Conservation (phyloP, 345 rosid genomes). For the Acer negundo region DNA sequence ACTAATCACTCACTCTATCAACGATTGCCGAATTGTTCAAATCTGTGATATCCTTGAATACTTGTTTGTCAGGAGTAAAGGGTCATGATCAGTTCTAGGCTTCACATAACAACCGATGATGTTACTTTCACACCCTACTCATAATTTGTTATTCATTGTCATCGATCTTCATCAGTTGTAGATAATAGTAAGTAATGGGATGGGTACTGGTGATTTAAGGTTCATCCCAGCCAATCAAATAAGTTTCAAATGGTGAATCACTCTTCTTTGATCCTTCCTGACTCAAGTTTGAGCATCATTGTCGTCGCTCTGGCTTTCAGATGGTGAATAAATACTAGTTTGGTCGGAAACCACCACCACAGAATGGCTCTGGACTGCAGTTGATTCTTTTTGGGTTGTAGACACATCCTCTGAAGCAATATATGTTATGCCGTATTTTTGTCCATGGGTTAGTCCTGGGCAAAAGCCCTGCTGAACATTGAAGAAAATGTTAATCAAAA, state of each 20-base stretch:
- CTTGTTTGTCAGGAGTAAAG: neutral
- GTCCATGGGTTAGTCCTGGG: constrained; percentile 79
- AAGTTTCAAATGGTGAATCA: constrained; percentile 15
- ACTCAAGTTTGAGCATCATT: constrained; percentile 16
- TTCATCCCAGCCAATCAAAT: constrained; percentile 15
- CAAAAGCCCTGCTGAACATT: constrained; percentile 69
- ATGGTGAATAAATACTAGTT: constrained; percentile 15
- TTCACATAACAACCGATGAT: neutral
- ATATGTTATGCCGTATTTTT: constrained; percentile 75
- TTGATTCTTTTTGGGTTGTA: constrained; percentile 29
- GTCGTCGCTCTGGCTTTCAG: constrained; percentile 13
- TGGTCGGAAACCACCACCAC: constrained; percentile 38
- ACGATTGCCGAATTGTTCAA: constrained; percentile 25
- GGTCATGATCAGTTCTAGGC: constrained; percentile 3
- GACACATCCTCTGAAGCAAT: constrained; percentile 36
- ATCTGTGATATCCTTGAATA: neutral
- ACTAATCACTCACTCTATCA: constrained; percentile 23
- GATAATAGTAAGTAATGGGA: neutral
- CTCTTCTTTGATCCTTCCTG: constrained; percentile 14
- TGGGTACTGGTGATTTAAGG: neutral
- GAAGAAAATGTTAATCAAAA: constrained; percentile 1
- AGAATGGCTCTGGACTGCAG: constrained; percentile 32
- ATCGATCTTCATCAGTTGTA: neutral
- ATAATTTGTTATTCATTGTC: constrained; percentile 4
- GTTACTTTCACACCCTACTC: constrained; percentile 7